phyloP scores from a whole-genome alignment of 768 basidiomycete species.

The Pleurotus platypus region DNA sequence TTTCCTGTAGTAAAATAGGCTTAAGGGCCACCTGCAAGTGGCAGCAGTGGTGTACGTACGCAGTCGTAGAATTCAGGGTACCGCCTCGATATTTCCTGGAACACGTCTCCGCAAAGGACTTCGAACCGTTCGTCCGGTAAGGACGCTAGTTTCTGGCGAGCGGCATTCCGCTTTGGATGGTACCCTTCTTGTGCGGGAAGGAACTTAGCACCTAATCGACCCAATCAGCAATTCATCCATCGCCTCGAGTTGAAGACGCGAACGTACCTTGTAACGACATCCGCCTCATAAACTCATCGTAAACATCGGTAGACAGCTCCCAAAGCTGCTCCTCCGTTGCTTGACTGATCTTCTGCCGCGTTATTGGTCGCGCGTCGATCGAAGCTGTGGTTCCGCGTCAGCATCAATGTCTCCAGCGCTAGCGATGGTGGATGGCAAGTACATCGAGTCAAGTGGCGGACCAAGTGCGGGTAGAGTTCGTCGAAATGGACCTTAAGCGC shows the following conservation, averaged over 20 bases:
- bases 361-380: background rate
- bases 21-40: too few relatives aligned
- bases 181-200: slow-evolving; percentile 35
- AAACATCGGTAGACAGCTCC: slow-evolving; percentile 1
- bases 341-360: background rate
- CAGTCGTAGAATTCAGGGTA: slow-evolving; percentile 66
- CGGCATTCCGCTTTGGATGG: slow-evolving; percentile 75
- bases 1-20: too few relatives aligned
- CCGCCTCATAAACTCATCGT: background rate
- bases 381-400: background rate
- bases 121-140: background rate
- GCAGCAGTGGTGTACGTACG: background rate
- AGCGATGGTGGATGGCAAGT: background rate
- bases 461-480: background rate
- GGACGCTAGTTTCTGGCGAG: background rate
- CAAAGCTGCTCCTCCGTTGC: background rate
- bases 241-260: too few relatives aligned
- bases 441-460: background rate
- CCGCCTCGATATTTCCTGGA: slow-evolving; percentile 63
- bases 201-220: background rate
- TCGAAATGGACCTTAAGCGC: background rate
- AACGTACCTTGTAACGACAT: too few relatives aligned
- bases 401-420: background rate
- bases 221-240: too few relatives aligned
- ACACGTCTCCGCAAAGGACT: slow-evolving; percentile 65